Evolutionary conservation across 1,284 basidiomycete genomes (phyloP).

Genomic region (Puccinia polysora): DNA sequence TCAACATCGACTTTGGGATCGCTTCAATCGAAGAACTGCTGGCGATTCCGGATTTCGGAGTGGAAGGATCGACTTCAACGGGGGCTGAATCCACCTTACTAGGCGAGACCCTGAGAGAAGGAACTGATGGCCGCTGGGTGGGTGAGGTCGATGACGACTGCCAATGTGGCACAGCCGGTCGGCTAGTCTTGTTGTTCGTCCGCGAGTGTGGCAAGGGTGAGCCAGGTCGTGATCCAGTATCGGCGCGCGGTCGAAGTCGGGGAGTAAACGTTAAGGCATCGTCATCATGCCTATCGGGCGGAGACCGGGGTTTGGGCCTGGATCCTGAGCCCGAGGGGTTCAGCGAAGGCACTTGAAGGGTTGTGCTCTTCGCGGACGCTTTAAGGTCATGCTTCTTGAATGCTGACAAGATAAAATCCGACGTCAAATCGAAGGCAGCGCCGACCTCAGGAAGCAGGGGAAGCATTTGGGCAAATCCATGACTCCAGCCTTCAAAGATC

Average conservation of each 20-base stretch:
- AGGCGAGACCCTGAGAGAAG: slow-evolving; percentile 2
- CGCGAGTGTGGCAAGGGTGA: slow-evolving; percentile 28
- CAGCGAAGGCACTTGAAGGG: slow-evolving; percentile 1
- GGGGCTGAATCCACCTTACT: not conserved
- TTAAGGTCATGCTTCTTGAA: slow-evolving; percentile 36
- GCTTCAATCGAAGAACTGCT: too few relatives aligned
- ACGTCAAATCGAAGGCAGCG: slow-evolving; percentile 38
- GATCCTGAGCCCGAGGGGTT: not conserved
- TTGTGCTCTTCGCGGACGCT: not conserved
- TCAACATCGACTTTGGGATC: slow-evolving; percentile 21
- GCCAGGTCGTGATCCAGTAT: slow-evolving; percentile 23
- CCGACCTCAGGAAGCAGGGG: slow-evolving; percentile 68
- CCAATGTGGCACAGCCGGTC: not conserved
- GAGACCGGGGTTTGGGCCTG: not conserved
- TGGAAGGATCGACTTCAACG: slow-evolving; percentile 2
- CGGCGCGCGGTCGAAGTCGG: slow-evolving; percentile 16
- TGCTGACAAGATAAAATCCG: slow-evolving; percentile 41
- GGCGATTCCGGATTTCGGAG: not conserved
- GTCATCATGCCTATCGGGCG: slow-evolving; percentile 13
- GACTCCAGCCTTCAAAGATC: slow-evolving; percentile 52
- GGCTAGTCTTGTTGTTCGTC: not conserved
- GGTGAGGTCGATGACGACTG: not conserved
- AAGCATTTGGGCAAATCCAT: slow-evolving; percentile 92
- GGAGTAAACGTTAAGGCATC: slow-evolving; percentile 38
- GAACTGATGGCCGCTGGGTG: not conserved